Evolutionary conservation across 805 yeast species (phyloP).

Genomic region (Metschnikowia dekortorum): DNA sequence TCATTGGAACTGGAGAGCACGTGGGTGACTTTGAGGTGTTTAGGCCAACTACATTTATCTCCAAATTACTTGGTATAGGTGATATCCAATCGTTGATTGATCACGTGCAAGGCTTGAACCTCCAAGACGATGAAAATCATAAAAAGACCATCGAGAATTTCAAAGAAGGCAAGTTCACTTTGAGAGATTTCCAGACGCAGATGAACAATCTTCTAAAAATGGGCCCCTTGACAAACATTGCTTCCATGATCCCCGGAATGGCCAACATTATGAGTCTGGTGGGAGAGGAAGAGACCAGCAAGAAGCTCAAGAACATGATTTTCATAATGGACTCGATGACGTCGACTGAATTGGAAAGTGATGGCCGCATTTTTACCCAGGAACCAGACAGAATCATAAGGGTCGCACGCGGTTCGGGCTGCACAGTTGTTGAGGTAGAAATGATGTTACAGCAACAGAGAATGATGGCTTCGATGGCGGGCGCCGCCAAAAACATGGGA

Average conservation of each 20-base stretch:
- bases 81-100: conserved; percentile 92
- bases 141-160: conserved; percentile 87
- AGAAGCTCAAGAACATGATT: conserved; percentile 79
- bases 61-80: conserved; percentile 92
- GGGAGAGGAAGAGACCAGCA: conserved; percentile 89
- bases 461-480: conserved; percentile 93
- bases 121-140: conserved; percentile 63
- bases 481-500: conserved; percentile 54
- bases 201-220: conserved; percentile 92
- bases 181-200: conserved; percentile 88
- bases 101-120: conserved; percentile 81
- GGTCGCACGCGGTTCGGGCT: conserved; percentile 93
- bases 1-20: conserved; percentile 98
- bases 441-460: conserved; percentile 86
- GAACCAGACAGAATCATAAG: conserved; percentile 85
- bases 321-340: conserved; percentile 96
- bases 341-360: conserved; percentile 81
- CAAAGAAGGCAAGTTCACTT: conserved; percentile 91
- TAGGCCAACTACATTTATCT: conserved; percentile 82
- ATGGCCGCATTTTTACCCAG: conserved; percentile 72
- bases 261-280: conserved; percentile 78
- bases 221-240: conserved; percentile 94
- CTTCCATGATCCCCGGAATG: conserved; percentile 92
- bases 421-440: conserved; percentile 87
- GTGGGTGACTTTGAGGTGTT: conserved; percentile 88